Percentiles rank a stretch among this genome's conserved stretches.
Conservation (phyloP, 805 yeast genomes). For the Hanseniaspora taiwanica region DNA sequence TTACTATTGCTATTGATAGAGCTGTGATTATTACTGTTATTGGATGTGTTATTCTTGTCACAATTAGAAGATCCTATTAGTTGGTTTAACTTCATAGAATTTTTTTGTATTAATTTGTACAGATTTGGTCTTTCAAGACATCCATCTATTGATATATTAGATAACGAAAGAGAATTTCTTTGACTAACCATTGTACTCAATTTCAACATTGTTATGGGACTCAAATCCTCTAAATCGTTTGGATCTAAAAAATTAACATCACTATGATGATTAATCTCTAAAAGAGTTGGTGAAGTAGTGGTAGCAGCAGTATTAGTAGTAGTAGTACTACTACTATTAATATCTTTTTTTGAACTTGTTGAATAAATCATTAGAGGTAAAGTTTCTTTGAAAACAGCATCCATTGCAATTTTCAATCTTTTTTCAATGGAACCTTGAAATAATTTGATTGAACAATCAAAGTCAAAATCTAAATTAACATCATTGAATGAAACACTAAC, state of each 20-base stretch:
- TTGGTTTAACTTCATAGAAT: conserved; percentile 3
- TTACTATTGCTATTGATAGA: conserved; percentile 8
- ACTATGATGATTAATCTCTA: too few relatives aligned
- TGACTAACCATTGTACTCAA: conserved; percentile 57
- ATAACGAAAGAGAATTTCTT: conserved; percentile 68
- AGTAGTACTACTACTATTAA: background rate
- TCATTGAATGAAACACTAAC: conserved; percentile 26
- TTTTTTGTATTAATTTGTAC: conserved; percentile 3
- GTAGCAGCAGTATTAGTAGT: too few relatives aligned
- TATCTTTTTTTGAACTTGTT: conserved; percentile 1
- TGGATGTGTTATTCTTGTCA: too few relatives aligned
- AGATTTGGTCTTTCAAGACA: conserved; percentile 24
- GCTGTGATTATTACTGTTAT: background rate
- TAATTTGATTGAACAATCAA: conserved; percentile 24
- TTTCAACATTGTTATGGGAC: conserved; percentile 54
- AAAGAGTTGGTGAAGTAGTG: too few relatives aligned
- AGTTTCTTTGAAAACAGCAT: conserved; percentile 21
- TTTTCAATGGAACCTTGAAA: conserved; percentile 23
- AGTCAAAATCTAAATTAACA: conserved; percentile 23
- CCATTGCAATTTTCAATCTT: conserved; percentile 22
- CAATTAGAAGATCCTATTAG: too few relatives aligned
- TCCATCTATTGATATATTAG: conserved; percentile 37
- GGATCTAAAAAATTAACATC: conserved; percentile 16
- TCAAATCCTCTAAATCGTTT: conserved; percentile 29
- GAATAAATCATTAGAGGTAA: conserved; percentile 14